Evolutionary conservation across 108 stramenopile species (phyloP), one percentile per base, ranked within the genome.

Genomic region (Cyclotella baltica): DNA sequence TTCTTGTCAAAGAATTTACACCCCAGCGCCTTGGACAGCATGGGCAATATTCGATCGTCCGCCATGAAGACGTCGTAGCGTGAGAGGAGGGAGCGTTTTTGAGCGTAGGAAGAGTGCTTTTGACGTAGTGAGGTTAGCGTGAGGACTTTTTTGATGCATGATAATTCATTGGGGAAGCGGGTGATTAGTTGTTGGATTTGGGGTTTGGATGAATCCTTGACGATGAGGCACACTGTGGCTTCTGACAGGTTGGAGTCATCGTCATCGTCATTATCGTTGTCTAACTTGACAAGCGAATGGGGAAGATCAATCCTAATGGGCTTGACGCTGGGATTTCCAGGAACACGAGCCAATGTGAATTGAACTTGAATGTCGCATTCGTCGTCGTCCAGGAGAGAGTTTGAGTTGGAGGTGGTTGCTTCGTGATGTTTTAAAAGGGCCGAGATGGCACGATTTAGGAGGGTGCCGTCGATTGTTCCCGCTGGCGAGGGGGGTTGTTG

Each of bases 41-140:
- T 97, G 73, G 97, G 97, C 58, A 98, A 82, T 66, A 98, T 98
- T 22, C 97, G 91, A 84, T 98, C 97, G 74, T 98, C 97, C 23
- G 93, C 94, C 73, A 98, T 90, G 84, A 98, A 98, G 29, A 96
- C 52, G 61, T 94, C 93, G 72, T 88, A 97, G 62, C 85, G 76
- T 18, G 58, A 33, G 31, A 96, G 52, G 5, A 98, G 80, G 51
- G 90, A 78, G 30, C 97, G 84, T 52, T 91, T 89, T 65, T 97
- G 92, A 28, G 90, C 75, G 83, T 77, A 97, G 2, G 70, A 65
- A 33, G 75, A 80, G 85, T 96, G 93, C 80, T 96, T 94, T 25
- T 83, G 91, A 11, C 97, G 90, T 27, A 98, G 78, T 13, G 92
- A 92, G 29, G 88, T 65, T 36, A 97, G 56, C 8, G 75, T 83